Evolutionary conservation across 352 stramenopile genomes (phyloP), one percentile per base, ranked within the genome.

Genomic region (Phytophthora aleatoria): DNA sequence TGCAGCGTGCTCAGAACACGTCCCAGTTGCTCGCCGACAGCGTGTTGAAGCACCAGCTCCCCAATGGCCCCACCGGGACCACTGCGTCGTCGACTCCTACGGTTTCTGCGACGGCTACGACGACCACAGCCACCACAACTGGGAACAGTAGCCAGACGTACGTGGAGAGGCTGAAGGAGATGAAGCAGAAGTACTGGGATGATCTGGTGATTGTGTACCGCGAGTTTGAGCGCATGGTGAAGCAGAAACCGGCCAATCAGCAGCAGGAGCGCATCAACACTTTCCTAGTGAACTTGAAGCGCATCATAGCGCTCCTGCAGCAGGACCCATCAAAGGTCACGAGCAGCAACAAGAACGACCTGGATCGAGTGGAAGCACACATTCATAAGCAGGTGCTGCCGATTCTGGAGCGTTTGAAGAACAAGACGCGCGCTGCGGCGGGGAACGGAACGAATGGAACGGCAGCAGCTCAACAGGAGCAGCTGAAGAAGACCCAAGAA

Each of bases 141-240:
- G 61, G 63, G 8, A 64, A 57, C 41, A 59, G 31, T 35, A 79
- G 65, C n/a, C 62, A 74, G 53, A 81, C 81, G 13, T 94, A 94
- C 62, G 79, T 78, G 27, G 84, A 94, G 26, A 76, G 83, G 16
- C 71, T 92, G 15, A 87, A 85, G 52, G 79, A 91, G 57, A 79
- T 92, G 67, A 90, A 89, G 51, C 62, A 67, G 20, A 94, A 94
- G 59, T 93, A 94, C 48, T 94, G 84, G 84, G 81, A 94, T 27
- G 84, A 92, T 50, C 52, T 94, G 10, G 78, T 94, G 47, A 83
- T 93, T 47, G 86, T 94, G 16, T 92, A 91, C 55, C 77, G 79
- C n/a, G 86, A 94, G 54, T 93, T 94, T 52, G 84, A 92, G 50
- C 78, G 84, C 28, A 92, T 94, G 86, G 86, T 91, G 28, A 89